These are phyloP conservation scores for Chlorella variabilis DNA, from an alignment of 163 green algal species.

Conservation along the genomic window DNA sequence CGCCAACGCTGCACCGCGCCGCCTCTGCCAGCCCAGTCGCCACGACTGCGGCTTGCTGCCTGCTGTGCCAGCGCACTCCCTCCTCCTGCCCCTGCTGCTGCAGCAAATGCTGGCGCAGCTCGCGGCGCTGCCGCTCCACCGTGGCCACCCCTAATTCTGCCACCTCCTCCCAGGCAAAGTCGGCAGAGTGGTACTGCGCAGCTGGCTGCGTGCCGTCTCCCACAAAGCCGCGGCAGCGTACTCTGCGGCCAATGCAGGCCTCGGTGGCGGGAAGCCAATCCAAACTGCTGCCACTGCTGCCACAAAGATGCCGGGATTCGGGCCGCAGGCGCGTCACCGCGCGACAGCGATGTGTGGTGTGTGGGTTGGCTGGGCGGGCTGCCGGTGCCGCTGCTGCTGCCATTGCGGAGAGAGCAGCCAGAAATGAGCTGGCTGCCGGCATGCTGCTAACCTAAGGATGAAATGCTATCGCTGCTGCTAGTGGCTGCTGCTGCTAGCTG, in stretches of 20 bases:
- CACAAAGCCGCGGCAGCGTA: conserved; percentile 48
- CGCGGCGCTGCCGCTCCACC: conserved; percentile 25
- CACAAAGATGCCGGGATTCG: background rate
- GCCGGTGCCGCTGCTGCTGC: background rate
- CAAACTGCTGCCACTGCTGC: conserved; percentile 10
- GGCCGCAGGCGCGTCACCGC: background rate
- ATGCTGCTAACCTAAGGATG: too few relatives aligned
- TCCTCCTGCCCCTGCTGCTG: background rate
- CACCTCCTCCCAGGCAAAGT: conserved; percentile 62
- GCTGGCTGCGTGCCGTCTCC: conserved; percentile 48
- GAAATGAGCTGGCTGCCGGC: background rate
- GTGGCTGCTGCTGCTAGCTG: too few relatives aligned
- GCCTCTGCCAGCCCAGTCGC: background rate
- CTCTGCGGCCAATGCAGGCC: background rate
- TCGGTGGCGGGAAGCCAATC: background rate
- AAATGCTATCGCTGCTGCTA: background rate
- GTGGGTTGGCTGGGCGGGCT: background rate
- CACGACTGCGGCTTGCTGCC: background rate
- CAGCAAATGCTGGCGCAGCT: background rate
- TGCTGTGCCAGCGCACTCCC: background rate
- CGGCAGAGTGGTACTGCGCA: conserved; percentile 59
- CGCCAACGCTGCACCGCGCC: too few relatives aligned
- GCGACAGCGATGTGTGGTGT: background rate
- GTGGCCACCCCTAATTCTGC: conserved; percentile 12
- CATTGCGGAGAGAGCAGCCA: background rate